Evolutionary conservation across 352 stramenopile genomes (phyloP).

Genomic region (Globisporangium cystogenes): DNA sequence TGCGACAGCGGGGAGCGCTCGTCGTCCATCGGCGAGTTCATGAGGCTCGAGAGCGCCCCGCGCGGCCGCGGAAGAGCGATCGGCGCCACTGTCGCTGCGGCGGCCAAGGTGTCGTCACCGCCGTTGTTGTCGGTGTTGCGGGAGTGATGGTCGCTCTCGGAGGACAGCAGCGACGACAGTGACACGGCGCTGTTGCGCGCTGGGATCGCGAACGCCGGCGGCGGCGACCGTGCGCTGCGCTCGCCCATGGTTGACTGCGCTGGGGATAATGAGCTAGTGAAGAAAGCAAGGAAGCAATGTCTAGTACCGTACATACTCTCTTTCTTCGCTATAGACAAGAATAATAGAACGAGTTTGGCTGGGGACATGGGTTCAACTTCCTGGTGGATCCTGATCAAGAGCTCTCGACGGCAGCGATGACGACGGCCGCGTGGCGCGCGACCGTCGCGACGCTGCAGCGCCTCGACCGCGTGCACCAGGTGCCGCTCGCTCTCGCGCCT

Average conservation of each 20-base stretch:
- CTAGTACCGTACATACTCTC: too few species aligned
- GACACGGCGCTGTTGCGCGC: constrained; percentile 29
- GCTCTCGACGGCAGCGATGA: not conserved
- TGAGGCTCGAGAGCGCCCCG: constrained; percentile 44
- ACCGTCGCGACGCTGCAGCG: constrained; percentile 31
- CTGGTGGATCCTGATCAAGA: too few species aligned
- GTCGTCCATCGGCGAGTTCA: constrained; percentile 54
- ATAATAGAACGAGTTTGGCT: not conserved
- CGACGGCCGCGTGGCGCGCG: constrained; percentile 11
- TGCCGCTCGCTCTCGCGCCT: not conserved
- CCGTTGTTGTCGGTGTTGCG: not conserved
- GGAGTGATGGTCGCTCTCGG: constrained; percentile 9
- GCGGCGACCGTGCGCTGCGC: not conserved
- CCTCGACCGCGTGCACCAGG: constrained; percentile 29
- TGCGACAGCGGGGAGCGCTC: constrained; percentile 7
- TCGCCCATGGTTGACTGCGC: not conserved
- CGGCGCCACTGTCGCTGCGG: constrained; percentile 2
- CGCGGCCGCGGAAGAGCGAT: constrained; percentile 7
- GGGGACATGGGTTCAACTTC: not conserved
- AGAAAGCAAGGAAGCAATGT: not conserved
- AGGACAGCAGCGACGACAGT: constrained; percentile 34
- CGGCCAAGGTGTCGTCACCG: not conserved
- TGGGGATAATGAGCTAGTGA: not conserved
- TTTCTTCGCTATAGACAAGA: not conserved
- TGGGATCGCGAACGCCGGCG: constrained; percentile 25